A percentile compares a stretch with the other conserved stretches of the same genome.
phyloP scores from a whole-genome alignment of 805 yeast genomes.

The Candida dendrica region DNA sequence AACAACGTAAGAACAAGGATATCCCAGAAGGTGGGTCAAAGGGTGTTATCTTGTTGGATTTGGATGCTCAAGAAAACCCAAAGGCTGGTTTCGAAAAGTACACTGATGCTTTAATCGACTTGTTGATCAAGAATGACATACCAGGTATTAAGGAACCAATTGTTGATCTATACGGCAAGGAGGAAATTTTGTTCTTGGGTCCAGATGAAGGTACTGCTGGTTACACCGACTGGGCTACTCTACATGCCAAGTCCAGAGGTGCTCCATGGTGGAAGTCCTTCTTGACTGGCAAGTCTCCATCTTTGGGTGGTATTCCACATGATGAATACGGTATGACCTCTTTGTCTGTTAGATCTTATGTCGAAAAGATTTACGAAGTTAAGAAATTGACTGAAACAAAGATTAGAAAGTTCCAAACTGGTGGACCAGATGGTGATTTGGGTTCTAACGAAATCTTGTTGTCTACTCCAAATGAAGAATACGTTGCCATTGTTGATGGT shows the following conservation, averaged over 20 bases:
- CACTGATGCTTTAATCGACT: conserved; percentile 83
- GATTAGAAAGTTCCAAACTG: conserved; percentile 85
- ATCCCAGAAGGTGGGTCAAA: conserved; percentile 99
- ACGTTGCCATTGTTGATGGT: conserved; percentile 89
- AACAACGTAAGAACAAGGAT: conserved; percentile 94
- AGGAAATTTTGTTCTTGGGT: conserved; percentile 92
- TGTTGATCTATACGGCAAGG: conserved; percentile 76
- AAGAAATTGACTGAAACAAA: conserved; percentile 49
- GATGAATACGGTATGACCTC: conserved; percentile 98
- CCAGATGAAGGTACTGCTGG: conserved; percentile 99
- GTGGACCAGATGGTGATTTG: conserved; percentile 98
- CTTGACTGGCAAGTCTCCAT: conserved; percentile 91
- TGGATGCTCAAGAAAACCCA: conserved; percentile 67
- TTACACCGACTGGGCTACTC: conserved; percentile 94
- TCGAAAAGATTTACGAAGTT: conserved; percentile 80
- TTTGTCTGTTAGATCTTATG: conserved; percentile 85
- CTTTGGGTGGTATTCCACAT: conserved; percentile 95
- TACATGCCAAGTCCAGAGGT: conserved; percentile 85
- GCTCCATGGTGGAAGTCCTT: conserved; percentile 99
- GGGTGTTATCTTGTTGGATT: conserved; percentile 84
- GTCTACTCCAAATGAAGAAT: conserved; percentile 67
- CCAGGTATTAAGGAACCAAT: conserved; percentile 78
- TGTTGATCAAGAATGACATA: conserved; percentile 60
- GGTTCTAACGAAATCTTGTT: conserved; percentile 92
- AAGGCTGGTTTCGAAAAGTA: conserved; percentile 86